Evolutionary conservation across 768 basidiomycete genomes (phyloP).

Genomic region (Hericium alpestre): DNA sequence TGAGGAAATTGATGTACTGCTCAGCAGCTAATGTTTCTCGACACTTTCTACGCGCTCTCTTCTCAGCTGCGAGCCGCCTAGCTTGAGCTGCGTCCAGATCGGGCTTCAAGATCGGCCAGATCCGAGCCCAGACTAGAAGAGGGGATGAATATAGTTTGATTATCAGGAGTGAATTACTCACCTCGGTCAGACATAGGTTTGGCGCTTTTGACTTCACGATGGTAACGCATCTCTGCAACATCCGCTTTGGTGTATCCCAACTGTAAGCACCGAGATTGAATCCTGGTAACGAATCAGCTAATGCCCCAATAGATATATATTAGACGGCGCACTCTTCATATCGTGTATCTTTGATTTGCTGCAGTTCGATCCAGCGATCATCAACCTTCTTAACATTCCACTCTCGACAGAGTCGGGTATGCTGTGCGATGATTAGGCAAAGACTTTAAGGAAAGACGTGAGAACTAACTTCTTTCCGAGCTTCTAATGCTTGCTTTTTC

Average conservation of each 20-base stretch:
- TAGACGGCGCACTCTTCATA: slow-evolving; percentile 4
- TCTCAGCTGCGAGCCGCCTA: neutral
- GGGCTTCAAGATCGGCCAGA: neutral
- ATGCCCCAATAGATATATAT: neutral
- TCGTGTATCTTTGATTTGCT: slow-evolving; percentile 2
- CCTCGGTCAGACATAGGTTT: slow-evolving; percentile 9
- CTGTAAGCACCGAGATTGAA: neutral
- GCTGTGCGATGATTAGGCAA: neutral
- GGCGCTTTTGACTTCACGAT: slow-evolving; percentile 5
- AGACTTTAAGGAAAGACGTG: no score
- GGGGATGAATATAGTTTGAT: neutral
- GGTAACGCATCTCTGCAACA: neutral
- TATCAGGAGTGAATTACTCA: neutral
- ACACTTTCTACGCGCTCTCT: neutral
- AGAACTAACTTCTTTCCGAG: neutral
- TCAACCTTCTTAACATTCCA: slow-evolving; percentile 3
- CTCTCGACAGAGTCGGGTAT: neutral
- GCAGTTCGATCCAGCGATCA: slow-evolving; percentile 2
- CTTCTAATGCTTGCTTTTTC: neutral
- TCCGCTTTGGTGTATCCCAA: slow-evolving; percentile 1
- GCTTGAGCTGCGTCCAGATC: neutral
- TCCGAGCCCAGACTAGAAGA: neutral
- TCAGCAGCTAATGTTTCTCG: neutral
- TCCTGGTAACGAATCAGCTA: neutral
- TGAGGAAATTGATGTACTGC: neutral